Evolutionary conservation across 805 yeast species (phyloP).

Genomic region (Pichia scutulata): DNA sequence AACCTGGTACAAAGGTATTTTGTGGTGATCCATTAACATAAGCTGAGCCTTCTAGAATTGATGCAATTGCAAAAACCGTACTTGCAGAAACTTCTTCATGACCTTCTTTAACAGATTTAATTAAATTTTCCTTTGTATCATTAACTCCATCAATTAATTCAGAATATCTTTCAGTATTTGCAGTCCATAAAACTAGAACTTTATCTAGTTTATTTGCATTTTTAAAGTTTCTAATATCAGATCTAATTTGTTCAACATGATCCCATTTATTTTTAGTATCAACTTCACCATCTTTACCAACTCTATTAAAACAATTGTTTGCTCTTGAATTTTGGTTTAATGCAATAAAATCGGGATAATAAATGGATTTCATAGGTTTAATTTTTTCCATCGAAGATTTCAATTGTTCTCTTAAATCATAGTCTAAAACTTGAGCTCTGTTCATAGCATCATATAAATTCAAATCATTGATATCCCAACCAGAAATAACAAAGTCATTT

Average conservation of each 20-base stretch:
- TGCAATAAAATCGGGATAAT: conserved; percentile 95
- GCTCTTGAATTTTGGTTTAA: conserved; percentile 91
- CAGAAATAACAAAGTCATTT: conserved; percentile 81
- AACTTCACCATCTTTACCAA: conserved; percentile 37
- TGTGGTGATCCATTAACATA: conserved; percentile 97
- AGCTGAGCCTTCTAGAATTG: conserved; percentile 80
- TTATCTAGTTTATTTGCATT: conserved; percentile 64
- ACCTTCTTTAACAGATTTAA: conserved; percentile 64
- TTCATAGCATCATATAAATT: conserved; percentile 72
- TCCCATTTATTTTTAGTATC: conserved; percentile 67
- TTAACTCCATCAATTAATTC: conserved; percentile 73
- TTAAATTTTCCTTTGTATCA: conserved; percentile 77
- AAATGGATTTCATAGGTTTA: conserved; percentile 74
- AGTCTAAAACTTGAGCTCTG: conserved; percentile 82
- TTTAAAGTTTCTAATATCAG: conserved; percentile 77
- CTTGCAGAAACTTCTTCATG: conserved; percentile 87
- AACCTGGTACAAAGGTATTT: conserved; percentile 95
- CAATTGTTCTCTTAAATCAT: conserved; percentile 72
- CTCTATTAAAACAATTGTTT: conserved; percentile 67
- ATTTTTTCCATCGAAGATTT: conserved; percentile 51
- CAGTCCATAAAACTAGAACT: conserved; percentile 92
- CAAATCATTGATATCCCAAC: conserved; percentile 85
- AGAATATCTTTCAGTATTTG: conserved; percentile 91
- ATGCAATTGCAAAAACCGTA: conserved; percentile 89
- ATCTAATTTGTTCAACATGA: conserved; percentile 80